Conservation (phyloP, 306 rosid species). For the Trichosanthes truncata region DNA sequence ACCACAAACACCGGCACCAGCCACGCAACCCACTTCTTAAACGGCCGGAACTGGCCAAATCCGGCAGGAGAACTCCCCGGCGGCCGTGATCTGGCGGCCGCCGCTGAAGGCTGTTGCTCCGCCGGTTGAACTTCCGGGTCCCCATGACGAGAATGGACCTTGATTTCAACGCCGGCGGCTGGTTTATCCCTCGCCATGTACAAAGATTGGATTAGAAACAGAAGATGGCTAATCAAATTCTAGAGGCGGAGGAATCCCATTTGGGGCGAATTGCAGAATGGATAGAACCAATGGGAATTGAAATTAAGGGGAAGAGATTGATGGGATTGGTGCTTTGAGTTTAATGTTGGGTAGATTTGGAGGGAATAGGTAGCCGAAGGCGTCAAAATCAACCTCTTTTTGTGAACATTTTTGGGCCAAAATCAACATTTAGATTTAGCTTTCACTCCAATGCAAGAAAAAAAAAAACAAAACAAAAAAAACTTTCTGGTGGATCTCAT, state of each 20-base stretch:
- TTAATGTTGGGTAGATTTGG: neutral
- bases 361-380: conserved; percentile 1
- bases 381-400: neutral
- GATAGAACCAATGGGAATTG: neutral
- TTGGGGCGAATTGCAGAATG: neutral
- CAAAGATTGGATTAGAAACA: neutral
- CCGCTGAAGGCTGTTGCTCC: neutral
- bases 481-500: conserved; percentile 7
- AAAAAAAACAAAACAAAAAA: neutral
- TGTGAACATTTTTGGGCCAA: neutral
- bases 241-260: neutral
- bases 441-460: neutral
- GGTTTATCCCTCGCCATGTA: neutral
- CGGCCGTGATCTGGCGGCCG: neutral
- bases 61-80: neutral
- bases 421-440: neutral
- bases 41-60: neutral
- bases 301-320: neutral
- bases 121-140: neutral
- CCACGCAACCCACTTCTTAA: conserved; percentile 12
- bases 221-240: neutral
- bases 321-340: neutral
- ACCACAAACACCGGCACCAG: conserved; percentile 14
- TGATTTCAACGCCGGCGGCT: conserved; percentile 1
- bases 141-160: neutral